Evolutionary conservation across 2,329 filamentous ascomycete genomes (phyloP).

Genomic region (Ilyonectria destructans): DNA sequence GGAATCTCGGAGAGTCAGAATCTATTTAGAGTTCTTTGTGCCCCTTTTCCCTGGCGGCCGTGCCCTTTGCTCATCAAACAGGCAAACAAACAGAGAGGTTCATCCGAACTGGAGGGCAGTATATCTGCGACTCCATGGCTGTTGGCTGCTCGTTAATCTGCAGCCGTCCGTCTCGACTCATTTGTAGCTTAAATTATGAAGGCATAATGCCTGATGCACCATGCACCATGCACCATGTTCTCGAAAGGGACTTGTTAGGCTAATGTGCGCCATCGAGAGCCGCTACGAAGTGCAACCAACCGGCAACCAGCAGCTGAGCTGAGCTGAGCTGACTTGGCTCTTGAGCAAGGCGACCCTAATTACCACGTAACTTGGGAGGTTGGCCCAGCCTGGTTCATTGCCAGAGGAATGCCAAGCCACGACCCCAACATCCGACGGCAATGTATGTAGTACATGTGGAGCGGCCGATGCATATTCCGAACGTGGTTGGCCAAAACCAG

Average conservation of each 20-base stretch:
- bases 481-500: not conserved
- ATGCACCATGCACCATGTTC: not conserved
- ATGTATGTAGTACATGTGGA: conserved; percentile 3
- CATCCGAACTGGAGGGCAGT: not conserved
- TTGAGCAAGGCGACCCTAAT: not conserved
- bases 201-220: conserved; percentile 3
- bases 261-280: not conserved
- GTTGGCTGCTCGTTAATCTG: not conserved
- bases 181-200: conserved; percentile 8
- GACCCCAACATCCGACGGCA: conserved; percentile 2
- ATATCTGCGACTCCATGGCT: not conserved
- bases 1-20: not conserved
- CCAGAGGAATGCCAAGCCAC: not conserved
- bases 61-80: not conserved
- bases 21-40: not conserved
- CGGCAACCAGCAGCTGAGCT: not conserved
- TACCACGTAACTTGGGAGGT: not conserved
- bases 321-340: not conserved
- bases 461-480: conserved; percentile 13
- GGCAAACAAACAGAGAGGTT: not conserved
- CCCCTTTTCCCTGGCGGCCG: conserved; percentile 2
- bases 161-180: not conserved
- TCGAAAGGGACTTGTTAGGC: not conserved
- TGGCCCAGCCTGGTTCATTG: not conserved
- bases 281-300: not conserved